phyloP scores from a whole-genome alignment of 2,329 filamentous ascomycete species.

The Amesomyces nigricolor region DNA sequence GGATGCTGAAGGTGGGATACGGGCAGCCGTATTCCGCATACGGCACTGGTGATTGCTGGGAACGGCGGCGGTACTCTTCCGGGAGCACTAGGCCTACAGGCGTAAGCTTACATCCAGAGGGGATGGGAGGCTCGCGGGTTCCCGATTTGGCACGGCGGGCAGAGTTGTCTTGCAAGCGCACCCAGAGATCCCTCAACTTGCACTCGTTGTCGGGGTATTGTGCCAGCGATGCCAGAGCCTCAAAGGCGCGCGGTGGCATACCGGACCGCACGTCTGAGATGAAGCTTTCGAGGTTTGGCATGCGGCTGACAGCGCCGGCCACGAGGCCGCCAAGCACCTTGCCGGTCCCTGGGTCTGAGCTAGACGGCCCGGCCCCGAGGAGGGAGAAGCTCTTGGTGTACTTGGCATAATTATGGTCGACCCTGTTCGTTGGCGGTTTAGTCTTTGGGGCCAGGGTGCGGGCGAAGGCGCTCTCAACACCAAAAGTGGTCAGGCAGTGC shows the following conservation, averaged over 20 bases:
- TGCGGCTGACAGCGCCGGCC: conserved; percentile 70
- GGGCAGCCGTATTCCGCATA: conserved; percentile 59
- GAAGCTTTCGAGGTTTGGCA: conserved; percentile 76
- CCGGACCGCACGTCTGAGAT: conserved; percentile 89
- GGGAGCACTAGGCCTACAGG: conserved; percentile 37
- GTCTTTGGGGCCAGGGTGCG: conserved; percentile 29
- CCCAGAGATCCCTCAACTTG: conserved; percentile 68
- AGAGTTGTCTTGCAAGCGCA: conserved; percentile 76
- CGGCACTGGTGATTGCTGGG: conserved; percentile 36
- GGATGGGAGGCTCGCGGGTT: conserved; percentile 25
- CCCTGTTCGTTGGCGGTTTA: conserved; percentile 28
- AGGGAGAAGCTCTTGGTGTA: conserved; percentile 78
- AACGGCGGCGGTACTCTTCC: conserved; percentile 28
- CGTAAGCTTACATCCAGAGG: conserved; percentile 36
- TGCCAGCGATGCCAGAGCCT: conserved; percentile 66
- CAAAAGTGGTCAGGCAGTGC: conserved; percentile 73
- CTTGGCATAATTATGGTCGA: conserved; percentile 65
- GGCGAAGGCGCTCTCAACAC: conserved; percentile 55
- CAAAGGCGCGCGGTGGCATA: conserved; percentile 73
- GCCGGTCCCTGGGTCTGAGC: conserved; percentile 82
- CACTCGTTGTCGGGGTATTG: conserved; percentile 55
- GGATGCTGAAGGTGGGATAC: conserved; percentile 72
- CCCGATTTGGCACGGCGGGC: conserved; percentile 36
- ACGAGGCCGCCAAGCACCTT: conserved; percentile 86
- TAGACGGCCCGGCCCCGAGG: conserved; percentile 70